These are phyloP conservation scores for Tuber aestivum DNA, from an alignment of 495 filamentous ascomycete genomes.

Conservation along the genomic window DNA sequence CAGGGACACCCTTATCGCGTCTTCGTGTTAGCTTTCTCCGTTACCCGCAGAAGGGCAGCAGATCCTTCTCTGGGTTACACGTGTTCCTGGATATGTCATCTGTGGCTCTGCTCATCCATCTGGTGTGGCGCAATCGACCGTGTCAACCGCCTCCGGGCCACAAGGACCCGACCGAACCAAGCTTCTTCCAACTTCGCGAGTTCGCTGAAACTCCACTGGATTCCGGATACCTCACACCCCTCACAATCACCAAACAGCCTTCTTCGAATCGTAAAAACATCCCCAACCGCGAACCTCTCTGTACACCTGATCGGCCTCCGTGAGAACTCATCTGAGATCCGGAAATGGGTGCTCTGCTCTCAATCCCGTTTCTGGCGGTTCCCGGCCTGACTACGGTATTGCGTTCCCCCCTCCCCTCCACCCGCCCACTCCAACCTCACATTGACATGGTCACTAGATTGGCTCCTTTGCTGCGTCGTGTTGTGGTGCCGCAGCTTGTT, in stretches of 20 bases:
- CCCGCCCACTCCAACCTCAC: slow-evolving; percentile 33
- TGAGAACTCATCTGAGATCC: neutral
- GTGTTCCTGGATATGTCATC: neutral
- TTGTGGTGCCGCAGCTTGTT: slow-evolving; percentile 92
- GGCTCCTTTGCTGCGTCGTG: slow-evolving; percentile 73
- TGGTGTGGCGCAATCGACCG: neutral
- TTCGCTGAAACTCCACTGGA: neutral
- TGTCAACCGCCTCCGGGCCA: neutral
- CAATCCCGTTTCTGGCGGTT: slow-evolving; percentile 78
- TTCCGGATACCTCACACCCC: neutral
- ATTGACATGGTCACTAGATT: slow-evolving; percentile 51
- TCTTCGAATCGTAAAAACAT: neutral
- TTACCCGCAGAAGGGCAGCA: neutral
- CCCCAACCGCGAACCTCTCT: neutral
- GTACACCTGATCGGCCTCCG: neutral
- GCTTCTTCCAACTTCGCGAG: neutral
- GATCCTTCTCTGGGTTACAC: neutral
- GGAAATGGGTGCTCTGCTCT: slow-evolving; percentile 82
- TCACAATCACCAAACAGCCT: neutral
- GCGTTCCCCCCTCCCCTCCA: slow-evolving; percentile 42
- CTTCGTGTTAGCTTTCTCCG: neutral
- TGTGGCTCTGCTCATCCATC: neutral
- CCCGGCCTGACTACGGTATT: slow-evolving; percentile 81
- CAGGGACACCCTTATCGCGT: neutral
- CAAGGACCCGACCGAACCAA: neutral